Percentiles rank a stretch among this genome's conserved stretches.
Conservation (phyloP, 257 asterid species). For the Nicotiana attenuata region DNA sequence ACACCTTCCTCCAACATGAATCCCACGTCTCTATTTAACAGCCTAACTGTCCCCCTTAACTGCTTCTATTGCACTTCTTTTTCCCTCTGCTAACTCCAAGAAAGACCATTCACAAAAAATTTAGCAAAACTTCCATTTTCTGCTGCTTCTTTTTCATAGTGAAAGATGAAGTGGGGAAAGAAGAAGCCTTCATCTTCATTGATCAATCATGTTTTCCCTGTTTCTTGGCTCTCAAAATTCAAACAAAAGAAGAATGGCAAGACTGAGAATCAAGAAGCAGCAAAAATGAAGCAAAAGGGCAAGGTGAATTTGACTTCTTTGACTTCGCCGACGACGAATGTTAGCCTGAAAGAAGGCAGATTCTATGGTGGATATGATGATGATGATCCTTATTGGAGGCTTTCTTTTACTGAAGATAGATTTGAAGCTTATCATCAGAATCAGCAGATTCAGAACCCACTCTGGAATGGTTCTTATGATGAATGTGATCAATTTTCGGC, state of each 20-base stretch:
- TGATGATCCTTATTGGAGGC: constrained; percentile 63
- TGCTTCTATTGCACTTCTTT: constrained; percentile 17
- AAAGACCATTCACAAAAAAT: constrained; percentile 1
- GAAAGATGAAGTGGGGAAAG: constrained; percentile 57
- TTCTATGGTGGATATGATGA: constrained; percentile 55
- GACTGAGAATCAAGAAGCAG: constrained; percentile 12
- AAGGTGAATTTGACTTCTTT: constrained; percentile 15
- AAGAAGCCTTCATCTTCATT: constrained; percentile 44
- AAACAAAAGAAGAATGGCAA: constrained; percentile 30
- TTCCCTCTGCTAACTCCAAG: neutral
- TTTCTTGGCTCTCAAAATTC: constrained; percentile 62
- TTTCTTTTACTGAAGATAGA: constrained; percentile 43
- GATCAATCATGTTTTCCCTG: constrained; percentile 43
- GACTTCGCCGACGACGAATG: constrained; percentile 1
- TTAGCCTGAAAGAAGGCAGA: constrained; percentile 29
- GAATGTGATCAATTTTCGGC: constrained; percentile 26
- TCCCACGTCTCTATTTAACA: constrained; percentile 35
- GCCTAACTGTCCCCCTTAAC: constrained; percentile 36
- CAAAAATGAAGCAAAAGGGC: constrained; percentile 20
- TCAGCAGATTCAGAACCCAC: constrained; percentile 22
- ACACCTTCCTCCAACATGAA: constrained; percentile 27
- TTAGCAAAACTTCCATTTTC: neutral
- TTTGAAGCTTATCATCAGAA: constrained; percentile 27
- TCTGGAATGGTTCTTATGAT: constrained; percentile 32
- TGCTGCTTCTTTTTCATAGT: neutral